phyloP scores from a whole-genome alignment of 768 basidiomycete species.

The Termitomyces sp. region DNA sequence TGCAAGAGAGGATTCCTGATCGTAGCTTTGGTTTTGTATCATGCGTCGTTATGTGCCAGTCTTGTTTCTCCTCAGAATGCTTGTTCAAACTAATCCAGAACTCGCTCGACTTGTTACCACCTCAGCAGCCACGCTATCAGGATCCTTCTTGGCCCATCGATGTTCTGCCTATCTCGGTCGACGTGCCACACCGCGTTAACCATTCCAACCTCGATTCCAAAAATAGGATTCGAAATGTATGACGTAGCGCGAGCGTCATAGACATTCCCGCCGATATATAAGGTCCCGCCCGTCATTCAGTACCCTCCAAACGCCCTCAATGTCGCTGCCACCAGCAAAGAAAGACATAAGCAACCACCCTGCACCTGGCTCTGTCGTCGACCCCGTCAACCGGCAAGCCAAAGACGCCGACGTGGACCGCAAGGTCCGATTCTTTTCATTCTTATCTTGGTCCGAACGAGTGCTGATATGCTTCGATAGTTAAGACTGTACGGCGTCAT shows the following conservation, averaged over 20 bases:
- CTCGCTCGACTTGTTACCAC: no score
- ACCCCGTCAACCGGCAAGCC: constrained; percentile 55
- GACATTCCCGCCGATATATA: constrained; percentile 8
- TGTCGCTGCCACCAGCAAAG: constrained; percentile 63
- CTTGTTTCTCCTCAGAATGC: no score
- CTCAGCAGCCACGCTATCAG: no score
- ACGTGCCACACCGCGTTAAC: no score
- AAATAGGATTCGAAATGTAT: constrained; percentile 1
- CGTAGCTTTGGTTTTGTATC: no score
- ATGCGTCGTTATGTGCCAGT: no score
- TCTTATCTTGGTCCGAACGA: neutral
- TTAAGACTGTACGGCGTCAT: constrained; percentile 80
- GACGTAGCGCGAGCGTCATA: constrained; percentile 14
- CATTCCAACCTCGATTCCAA: neutral
- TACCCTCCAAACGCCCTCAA: constrained; percentile 23
- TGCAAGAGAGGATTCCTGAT: no score
- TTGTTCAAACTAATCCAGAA: no score
- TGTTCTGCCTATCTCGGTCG: no score
- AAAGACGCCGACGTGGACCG: constrained; percentile 78
- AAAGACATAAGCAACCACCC: constrained; percentile 65
- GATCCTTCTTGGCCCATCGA: no score
- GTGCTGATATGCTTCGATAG: constrained; percentile 25
- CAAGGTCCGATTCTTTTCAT: constrained; percentile 43
- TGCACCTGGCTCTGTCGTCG: constrained; percentile 55
- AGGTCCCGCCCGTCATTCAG: neutral